Percentiles rank a stretch among this genome's conserved stretches.
phyloP scores from a whole-genome alignment of 2,329 filamentous ascomycete species.

The Colletotrichum simmondsii region DNA sequence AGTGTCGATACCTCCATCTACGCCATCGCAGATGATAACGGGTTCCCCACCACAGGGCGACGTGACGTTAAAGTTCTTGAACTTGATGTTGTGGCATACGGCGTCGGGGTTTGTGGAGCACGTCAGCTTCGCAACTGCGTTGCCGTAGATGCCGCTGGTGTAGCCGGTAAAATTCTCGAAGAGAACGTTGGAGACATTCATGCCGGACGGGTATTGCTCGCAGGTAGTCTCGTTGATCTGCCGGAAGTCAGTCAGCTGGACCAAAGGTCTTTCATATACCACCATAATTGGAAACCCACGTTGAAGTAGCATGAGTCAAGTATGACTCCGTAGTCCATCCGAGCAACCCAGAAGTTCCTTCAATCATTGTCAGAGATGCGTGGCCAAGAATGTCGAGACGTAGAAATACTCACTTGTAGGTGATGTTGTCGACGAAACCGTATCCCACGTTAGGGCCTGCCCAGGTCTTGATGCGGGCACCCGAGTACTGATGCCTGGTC shows the following conservation, averaged over 20 bases:
- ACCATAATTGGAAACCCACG: neutral
- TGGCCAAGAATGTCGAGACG: neutral
- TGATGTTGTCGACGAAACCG: constrained; percentile 71
- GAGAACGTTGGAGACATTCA: constrained; percentile 68
- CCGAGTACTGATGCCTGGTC: constrained; percentile 46
- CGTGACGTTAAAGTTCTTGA: constrained; percentile 65
- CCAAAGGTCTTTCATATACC: neutral
- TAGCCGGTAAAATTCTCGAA: constrained; percentile 70
- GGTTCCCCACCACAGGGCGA: constrained; percentile 57
- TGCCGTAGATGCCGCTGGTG: constrained; percentile 65
- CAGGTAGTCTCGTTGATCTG: constrained; percentile 58
- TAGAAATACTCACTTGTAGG: constrained; percentile 51
- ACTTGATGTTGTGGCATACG: constrained; percentile 65
- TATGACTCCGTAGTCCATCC: constrained; percentile 67
- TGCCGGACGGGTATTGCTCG: constrained; percentile 62
- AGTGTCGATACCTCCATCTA: constrained; percentile 47
- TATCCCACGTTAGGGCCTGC: constrained; percentile 67
- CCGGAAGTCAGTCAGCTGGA: neutral
- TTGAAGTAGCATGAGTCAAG: constrained; percentile 72
- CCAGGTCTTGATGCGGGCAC: constrained; percentile 71
- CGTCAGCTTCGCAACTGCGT: constrained; percentile 63
- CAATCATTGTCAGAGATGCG: neutral
- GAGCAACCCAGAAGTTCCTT: constrained; percentile 67
- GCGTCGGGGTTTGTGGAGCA: constrained; percentile 64
- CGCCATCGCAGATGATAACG: constrained; percentile 62